A percentile compares a stretch with the other conserved stretches of the same genome.
These are phyloP conservation scores for Flueggea neowawraea DNA, from an alignment of 441 rosid species.

Conservation along the genomic window DNA sequence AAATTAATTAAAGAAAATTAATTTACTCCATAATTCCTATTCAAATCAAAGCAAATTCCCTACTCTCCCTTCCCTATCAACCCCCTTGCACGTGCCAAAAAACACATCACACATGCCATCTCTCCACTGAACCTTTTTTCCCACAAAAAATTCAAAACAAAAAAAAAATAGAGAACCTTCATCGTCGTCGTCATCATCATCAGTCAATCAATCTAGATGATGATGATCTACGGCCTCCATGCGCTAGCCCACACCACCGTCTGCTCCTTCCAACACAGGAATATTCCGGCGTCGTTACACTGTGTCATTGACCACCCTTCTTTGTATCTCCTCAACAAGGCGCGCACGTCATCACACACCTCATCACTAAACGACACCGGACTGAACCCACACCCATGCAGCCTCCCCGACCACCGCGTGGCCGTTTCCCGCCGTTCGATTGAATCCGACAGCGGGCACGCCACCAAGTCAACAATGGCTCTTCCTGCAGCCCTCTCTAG, in stretches of 20 bases:
- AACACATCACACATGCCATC: no score
- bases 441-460: conserved; percentile 59
- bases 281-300: conserved; percentile 69
- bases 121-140: no score
- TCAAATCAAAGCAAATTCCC: conserved; percentile 33
- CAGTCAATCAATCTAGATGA: neutral
- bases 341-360: conserved; percentile 83
- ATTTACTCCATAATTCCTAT: conserved; percentile 20
- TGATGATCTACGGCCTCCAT: conserved; percentile 57
- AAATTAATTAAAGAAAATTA: conserved; percentile 18
- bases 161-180: neutral
- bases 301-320: conserved; percentile 87
- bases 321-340: conserved; percentile 83
- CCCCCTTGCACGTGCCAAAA: conserved; percentile 32
- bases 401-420: conserved; percentile 63
- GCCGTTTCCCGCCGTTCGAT: conserved; percentile 77
- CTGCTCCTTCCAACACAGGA: conserved; percentile 87
- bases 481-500: conserved; percentile 79
- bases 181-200: neutral
- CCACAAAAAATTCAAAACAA: no score
- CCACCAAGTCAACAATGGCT: conserved; percentile 74
- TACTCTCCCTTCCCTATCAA: conserved; percentile 13
- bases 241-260: conserved; percentile 96
- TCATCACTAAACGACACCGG: conserved; percentile 65
- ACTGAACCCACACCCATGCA: conserved; percentile 51